Evolutionary conservation across 176 grass and related monocot genomes (phyloP), one percentile per base, ranked within the genome.

Genomic region (maize (Zea mays)): DNA sequence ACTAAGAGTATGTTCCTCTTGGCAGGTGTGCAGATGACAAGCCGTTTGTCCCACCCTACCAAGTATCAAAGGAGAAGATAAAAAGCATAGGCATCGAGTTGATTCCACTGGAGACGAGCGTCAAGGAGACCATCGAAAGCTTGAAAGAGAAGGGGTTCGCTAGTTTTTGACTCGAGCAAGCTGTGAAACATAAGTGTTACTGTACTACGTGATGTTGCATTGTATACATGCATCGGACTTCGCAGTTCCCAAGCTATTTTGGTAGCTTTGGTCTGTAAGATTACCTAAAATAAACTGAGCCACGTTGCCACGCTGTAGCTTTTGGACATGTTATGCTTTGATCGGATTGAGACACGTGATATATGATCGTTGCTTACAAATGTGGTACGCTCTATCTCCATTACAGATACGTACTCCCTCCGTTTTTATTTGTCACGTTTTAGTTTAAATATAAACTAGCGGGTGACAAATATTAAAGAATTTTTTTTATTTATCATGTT

Each of bases 81-180:
- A 89, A 11, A 76, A 82, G 66, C 49, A 73, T 94, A 75, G 92
- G 89, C 2, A 17, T 87, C 0, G 69, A 91, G 17, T 79, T 86
- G 33, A 80, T 65, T 68, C 81, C 92, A 1, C 6, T 94, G 1
- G 69, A 87, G 47, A 77, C 21, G 0, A 82, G 37, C 44, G 62
- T 94, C 45, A 85, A 89, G 74, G 92, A 94, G 69, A 94, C 92
- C 7, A 76, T 91, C 3, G 81, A 89, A 9, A 89, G 92, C 58
- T 85, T 91, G 50, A 91, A 84, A 69, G 83, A 91, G 6, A 94
- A 85, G 45, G 88, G 92, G 48, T 91, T 94, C 79, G 35, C 86
- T 59, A 81, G 5, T 1, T 80, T 80, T 86, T 10, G 71, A 73
- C 5, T 47, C 76, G 4, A 79, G 71, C 56, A 60, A 71, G 39